Evolutionary conservation across 1,284 basidiomycete species (phyloP), one percentile per base, ranked within the genome.

Genomic region (Xerocomus amazonicus): DNA sequence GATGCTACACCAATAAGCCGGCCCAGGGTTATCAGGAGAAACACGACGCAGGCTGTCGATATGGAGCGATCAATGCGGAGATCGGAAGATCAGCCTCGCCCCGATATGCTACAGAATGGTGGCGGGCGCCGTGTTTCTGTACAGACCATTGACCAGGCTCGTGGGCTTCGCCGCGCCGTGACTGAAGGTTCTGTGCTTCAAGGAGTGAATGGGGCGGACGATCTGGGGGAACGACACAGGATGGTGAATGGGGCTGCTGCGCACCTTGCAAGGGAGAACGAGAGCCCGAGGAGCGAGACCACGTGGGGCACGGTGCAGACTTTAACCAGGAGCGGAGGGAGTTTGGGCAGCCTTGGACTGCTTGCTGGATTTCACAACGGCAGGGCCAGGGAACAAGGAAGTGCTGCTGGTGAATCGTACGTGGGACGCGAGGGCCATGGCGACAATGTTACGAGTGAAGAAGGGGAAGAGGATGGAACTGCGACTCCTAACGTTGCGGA

Each of bases 341-440:
- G 63, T 19, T 56, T 65, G 58, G 34, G 47, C 37, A 67, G 65
- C 19, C 65, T 66, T 17, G 59, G 64, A 1, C 26, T 52, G 31
- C 65, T 66, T 8, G 28, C 68, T 17, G 64, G 64, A 12, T 56
- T 66, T 8, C 67, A 66, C 45, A 64, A 68, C n/a, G 67, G 64
- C 13, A 61, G 64, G 6, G 49, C 34, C 51, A 57, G 62, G 26
- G 62, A 58, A 9, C 60, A 62, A 23, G 60, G 54, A 37, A 60
- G 52, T 17, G 27, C 56, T 35, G 28, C 53, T 29, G 51, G 42
- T n/a, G 59, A 50, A 39, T 48, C 55, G 28, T 50, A 58, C 42
- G 34, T 53, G 31, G 62, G 55, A 47, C 58, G 44, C 36, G 53
- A 48, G 38, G 56, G 36, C 26, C 27, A 41, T 27, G 48, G 51